A percentile compares a stretch with the other conserved stretches of the same genome.
Evolutionary conservation across 225 moss, liverwort and hornwort genomes (phyloP).

Genomic region (Pseudoscleropodium purum): DNA sequence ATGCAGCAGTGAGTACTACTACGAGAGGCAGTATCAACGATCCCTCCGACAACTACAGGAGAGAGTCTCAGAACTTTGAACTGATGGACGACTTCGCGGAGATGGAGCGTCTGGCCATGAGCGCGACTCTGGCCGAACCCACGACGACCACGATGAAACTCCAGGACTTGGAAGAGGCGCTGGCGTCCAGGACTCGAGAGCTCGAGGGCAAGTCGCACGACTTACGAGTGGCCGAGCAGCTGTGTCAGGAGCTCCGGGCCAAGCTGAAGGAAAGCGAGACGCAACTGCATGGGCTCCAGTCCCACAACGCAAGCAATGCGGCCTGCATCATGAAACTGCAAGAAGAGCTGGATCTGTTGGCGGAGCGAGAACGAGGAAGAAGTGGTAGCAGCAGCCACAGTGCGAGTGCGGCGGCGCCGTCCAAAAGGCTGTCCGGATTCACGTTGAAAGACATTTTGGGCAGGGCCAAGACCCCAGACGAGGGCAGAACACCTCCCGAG

Average conservation of each 20-base stretch:
- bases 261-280: constrained; percentile 28
- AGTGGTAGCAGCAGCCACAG: constrained; percentile 12
- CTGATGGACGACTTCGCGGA: constrained; percentile 61
- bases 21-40: not conserved
- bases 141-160: not conserved
- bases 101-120: constrained; percentile 51
- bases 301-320: constrained; percentile 29
- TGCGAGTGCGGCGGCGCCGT: not conserved
- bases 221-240: constrained; percentile 14
- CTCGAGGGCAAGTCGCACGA: constrained; percentile 25
- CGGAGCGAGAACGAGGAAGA: constrained; percentile 25
- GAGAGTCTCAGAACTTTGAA: constrained; percentile 48
- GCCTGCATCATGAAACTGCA: constrained; percentile 25
- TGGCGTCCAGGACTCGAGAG: constrained; percentile 19
- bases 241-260: constrained; percentile 22
- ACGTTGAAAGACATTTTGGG: constrained; percentile 37
- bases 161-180: constrained; percentile 16
- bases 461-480: constrained; percentile 6
- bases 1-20: not conserved
- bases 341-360: constrained; percentile 47
- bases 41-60: constrained; percentile 4
- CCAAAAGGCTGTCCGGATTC: constrained; percentile 27
- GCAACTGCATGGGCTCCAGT: constrained; percentile 18
- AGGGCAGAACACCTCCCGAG: constrained; percentile 14
- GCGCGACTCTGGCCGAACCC: constrained; percentile 4